phyloP scores from a whole-genome alignment of 176 grass and related monocot genomes.

The Avena insularis region DNA sequence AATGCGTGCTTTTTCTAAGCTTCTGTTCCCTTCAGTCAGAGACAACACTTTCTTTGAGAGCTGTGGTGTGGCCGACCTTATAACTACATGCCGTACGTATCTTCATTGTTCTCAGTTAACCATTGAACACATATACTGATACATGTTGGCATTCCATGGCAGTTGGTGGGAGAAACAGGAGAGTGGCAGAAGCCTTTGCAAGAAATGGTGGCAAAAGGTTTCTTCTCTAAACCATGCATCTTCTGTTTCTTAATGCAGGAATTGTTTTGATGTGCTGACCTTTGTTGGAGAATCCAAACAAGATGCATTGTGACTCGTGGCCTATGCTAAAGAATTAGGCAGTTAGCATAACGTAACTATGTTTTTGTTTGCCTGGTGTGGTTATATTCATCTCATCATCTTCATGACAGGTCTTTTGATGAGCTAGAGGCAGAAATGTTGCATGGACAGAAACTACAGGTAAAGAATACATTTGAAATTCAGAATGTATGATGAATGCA shows the following conservation, averaged over 20 bases:
- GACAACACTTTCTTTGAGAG: conserved; percentile 99
- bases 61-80: conserved; percentile 92
- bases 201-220: conserved; percentile 88
- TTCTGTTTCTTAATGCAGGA: neutral
- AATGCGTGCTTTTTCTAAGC: conserved; percentile 89
- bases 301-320: neutral
- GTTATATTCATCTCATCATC: conserved; percentile 28
- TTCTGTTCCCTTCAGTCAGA: conserved; percentile 86
- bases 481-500: neutral
- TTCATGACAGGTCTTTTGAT: conserved; percentile 75
- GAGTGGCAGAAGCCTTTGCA: conserved; percentile 95
- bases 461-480: conserved; percentile 39
- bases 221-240: conserved; percentile 37
- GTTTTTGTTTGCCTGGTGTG: neutral
- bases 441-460: conserved; percentile 93
- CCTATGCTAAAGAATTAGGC: conserved; percentile 20
- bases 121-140: conserved; percentile 27
- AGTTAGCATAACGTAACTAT: conserved; percentile 8
- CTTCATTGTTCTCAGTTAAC: conserved; percentile 29
- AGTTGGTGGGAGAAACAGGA: conserved; percentile 95
- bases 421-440: conserved; percentile 89
- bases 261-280: neutral
- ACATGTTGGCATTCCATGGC: conserved; percentile 39
- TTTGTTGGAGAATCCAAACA: neutral
- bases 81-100: conserved; percentile 92